Base-by-base conservation (phyloP, 2,329 filamentous ascomycete genomes). In the Myriosclerotinia curreyana region DNA sequence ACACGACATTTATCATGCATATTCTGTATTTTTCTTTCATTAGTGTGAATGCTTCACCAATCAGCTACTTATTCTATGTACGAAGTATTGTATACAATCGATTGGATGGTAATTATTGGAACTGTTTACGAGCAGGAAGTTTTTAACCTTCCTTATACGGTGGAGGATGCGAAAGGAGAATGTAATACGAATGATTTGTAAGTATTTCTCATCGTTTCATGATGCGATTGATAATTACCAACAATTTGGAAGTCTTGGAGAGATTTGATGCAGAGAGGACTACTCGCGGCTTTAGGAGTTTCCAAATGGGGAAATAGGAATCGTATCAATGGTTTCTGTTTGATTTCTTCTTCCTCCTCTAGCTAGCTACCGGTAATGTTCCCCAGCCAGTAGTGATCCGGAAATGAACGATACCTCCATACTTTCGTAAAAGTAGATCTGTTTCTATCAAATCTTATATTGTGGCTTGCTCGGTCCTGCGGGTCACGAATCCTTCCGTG, bases 401-500 rank as follows among this genome's bases (percentile, higher is more conserved):
- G 52, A 34, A 17, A 28, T n/a, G 38, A 56, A 11, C 22, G 12
- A 7, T 34, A 31, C 53, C 5, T 56, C 25, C 40, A 38, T 34
- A 31, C 40, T 44, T 34, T 56, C 40, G 38, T 46, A 46, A 34
- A 46, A 20, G 28, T 31, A 22, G 22, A 44, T 22, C 46, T 44
- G 31, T 56, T 56, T 56, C 61, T 58, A 50, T 63, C 52, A 58
- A 63, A 58, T 63, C 20, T 58, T 58, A 63, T 34, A 63, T 63
- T 63, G 61, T 63, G 61, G 61, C 61, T 63, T 63, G 61, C 60
- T 62, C 60, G 60, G 60, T 62, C 60, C 51, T 62, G 60, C 60
- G 60, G 60, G 60, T 62, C 42, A 63, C 61, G 44, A 58, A 64
- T 60, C 54, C 56, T 64, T 60, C 49, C 56, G 50, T 61, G 62